Evolutionary conservation across 768 basidiomycete species (phyloP), one percentile per base, ranked within the genome.

Genomic region (Xerocomus spinulosus): DNA sequence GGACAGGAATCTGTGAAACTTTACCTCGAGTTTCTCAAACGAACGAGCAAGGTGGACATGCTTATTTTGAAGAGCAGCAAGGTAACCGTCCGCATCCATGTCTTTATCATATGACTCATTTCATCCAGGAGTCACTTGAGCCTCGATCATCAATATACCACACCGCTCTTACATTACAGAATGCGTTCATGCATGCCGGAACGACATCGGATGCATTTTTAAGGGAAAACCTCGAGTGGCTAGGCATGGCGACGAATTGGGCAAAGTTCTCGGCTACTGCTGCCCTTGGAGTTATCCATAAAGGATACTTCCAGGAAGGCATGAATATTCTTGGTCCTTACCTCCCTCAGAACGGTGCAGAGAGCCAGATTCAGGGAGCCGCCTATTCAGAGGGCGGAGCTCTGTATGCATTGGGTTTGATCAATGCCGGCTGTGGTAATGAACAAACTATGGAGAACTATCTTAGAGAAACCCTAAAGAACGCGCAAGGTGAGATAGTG

Each of bases 231-330:
- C 78, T 99, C 28, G 95, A 97, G 63, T 99, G 94, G 93, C 80
- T 99, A 4, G 89, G 82, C 9, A 79, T 91, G 44, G 96, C 96
- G 3, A 86, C 86, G 23, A 98, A 99, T 64, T 99, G 96, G 96
- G 90, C 92, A 24, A 99, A 98, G 62, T 99, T 98, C 71, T 91
- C 92, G 4, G 92, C 96, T 6, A 97, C 96, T 12, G 93, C 96
- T 17, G 93, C 90, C 9, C 81, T 99, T 20, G 96, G 96, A 52
- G 90, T 98, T 47, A 97, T 99, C 54, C 92, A 98, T 73, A 94
- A 95, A 62, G 96, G 96, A 35, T 93, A 93, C 66, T 89, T 92
- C 59, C 83, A 92, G 59, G 86, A 95, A 66, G 94, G 93, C 41
- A 85, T 88, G 80, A 82, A 81, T 38, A 90, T 98, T 44, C 81